These are phyloP conservation scores for Sclerotinia subarctica DNA, from an alignment of 2,329 filamentous ascomycete species.

Conservation along the genomic window DNA sequence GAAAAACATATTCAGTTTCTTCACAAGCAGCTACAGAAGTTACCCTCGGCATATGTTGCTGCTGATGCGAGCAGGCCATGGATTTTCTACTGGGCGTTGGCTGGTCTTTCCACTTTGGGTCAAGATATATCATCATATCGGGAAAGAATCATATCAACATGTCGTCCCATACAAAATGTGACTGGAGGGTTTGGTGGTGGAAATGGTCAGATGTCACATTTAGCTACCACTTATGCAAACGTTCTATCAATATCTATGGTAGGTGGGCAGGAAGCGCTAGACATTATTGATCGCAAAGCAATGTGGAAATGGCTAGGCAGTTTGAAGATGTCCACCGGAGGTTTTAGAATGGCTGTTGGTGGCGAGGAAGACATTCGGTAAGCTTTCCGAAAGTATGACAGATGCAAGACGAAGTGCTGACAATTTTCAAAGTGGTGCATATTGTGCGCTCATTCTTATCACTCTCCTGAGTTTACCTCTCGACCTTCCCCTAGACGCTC, in stretches of 20 bases:
- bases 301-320: slow-evolving; percentile 90
- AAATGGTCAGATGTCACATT: slow-evolving; percentile 84
- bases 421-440: slow-evolving; percentile 65
- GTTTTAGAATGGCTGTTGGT: slow-evolving; percentile 81
- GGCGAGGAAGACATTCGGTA: slow-evolving; percentile 92
- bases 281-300: slow-evolving; percentile 72
- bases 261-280: slow-evolving; percentile 69
- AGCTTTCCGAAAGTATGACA: slow-evolving; percentile 34
- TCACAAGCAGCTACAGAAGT: slow-evolving; percentile 52
- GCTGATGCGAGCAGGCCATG: slow-evolving; percentile 89
- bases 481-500: slow-evolving; percentile 69
- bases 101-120: slow-evolving; percentile 71
- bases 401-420: slow-evolving; percentile 23
- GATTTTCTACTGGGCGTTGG: slow-evolving; percentile 90
- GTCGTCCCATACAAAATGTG: slow-evolving; percentile 76
- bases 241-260: slow-evolving; percentile 76
- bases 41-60: slow-evolving; percentile 67
- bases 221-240: slow-evolving; percentile 84
- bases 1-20: slow-evolving; percentile 61
- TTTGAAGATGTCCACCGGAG: slow-evolving; percentile 82
- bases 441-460: slow-evolving; percentile 83
- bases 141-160: slow-evolving; percentile 68
- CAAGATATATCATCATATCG: slow-evolving; percentile 67
- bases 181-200: slow-evolving; percentile 89
- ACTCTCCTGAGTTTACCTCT: slow-evolving; percentile 80